Evolutionary conservation across 2,329 filamentous ascomycete genomes (phyloP), one percentile per base, ranked within the genome.

Genomic region (Colletotrichum orchidophilum): DNA sequence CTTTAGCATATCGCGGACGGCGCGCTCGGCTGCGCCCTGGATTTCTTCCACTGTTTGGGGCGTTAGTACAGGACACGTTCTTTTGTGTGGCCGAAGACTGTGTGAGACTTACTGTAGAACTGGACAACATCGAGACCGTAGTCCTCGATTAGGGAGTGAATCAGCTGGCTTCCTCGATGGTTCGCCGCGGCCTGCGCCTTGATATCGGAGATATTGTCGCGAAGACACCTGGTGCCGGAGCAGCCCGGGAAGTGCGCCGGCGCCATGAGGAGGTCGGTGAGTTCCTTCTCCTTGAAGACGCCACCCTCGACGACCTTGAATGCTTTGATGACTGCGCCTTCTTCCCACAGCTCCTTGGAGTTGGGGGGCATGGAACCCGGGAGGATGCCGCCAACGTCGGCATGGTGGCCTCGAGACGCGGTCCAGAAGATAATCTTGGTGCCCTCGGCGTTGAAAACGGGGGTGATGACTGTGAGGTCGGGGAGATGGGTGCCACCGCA

Each of bases 141-240:
- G 75, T 96, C 93, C 29, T 88, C 87, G 73, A 95, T 94, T 1
- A 96, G 83, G 0, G 87, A 86, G 53, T 87, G 88, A 74, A 95
- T 94, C 21, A 96, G 84, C 50, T 89, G 89, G 75, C 96, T 96
- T 9, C 94, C 94, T 75, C 95, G 95, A 75, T 94, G 92, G 77
- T 97, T 97, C 13, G 94, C 94, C 0, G 94, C 94, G 13, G 96
- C 92, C 78, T 97, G 94, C 0, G 94, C 94, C 80, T 95, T 95
- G 50, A 97, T 85, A 78, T 97, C 94, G 63, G 94, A 95, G 74
- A 97, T 86, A 78, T 97, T 97, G 80, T 97, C 94, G 11, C 89
- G 90, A 1, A 97, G 84, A 77, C 93, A 94, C 53, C 94, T 86
- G 0, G 94, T 95, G 2, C 94, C 94, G 64, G 89, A 91, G 81